Base-by-base conservation (phyloP, 805 yeast genomes). In the Schwanniomyces polymorphus region DNA sequence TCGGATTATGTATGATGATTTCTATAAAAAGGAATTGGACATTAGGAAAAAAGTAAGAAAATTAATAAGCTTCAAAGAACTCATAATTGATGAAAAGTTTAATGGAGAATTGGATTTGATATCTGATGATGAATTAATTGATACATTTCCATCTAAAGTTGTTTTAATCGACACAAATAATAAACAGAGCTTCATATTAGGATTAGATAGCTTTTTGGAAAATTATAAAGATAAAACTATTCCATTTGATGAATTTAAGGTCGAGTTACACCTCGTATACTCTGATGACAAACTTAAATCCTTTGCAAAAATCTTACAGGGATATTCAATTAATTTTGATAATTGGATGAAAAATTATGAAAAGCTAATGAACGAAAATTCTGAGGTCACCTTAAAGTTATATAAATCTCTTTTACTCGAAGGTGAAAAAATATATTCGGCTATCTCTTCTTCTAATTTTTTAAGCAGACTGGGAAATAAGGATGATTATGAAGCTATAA, bases 81-180 rank as follows among this genome's bases (percentile, higher is more conserved):
- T 70, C 2, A 48, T 54, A 4, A 38, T 64, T 11, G 76, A 71
- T 28, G 76, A 70, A 33, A 61, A 62, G 28, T 31, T 45, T 7
- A 41, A 55, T 14, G 63, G 61, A 18, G 68, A 57, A 11, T 45
- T 54, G 33, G 83, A 79, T 51, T 65, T 58, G 46, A 65, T 81
- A 6, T 71, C 87, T 1, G 91, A 85, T 61, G 77, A 77, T 23
- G 76, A 77, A 37, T 63, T 84, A 40, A 58, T 53, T 14, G 72
- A 74, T 34, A 68, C 80, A 1, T 83, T 75, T 39, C 86, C 88
- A 1, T 76, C 88, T 0, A 80, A 76, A 48, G 57, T 82, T 28
- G 70, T 82, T 0, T 44, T 80, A 2, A 50, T 60, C 0, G 61
- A 68, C 25, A 17, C 43, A 1, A 61, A 61, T 3, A 45, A 65